Conservation (phyloP, 345 rosid species). For the Murraya koenigii region DNA sequence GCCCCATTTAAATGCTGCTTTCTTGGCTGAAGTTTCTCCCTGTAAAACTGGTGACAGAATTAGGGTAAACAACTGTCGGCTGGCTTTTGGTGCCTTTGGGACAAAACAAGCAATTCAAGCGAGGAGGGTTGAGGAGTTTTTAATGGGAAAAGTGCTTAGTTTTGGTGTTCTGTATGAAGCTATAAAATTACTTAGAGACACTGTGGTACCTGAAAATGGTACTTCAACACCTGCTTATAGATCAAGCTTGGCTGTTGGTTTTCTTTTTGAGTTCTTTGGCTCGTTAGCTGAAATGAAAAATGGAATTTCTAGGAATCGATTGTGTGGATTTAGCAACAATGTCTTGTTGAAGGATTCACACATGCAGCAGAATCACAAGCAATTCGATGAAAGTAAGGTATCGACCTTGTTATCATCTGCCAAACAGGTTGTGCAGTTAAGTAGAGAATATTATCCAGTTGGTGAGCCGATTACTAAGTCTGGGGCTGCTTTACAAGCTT, state of each 20-base stretch:
- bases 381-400: constrained; percentile 15
- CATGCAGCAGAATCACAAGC: constrained; percentile 8
- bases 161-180: constrained; percentile 51
- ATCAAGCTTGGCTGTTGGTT: constrained; percentile 76
- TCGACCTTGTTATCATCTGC: constrained; percentile 52
- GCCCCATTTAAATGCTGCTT: constrained; percentile 77
- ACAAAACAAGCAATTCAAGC: constrained; percentile 72
- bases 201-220: constrained; percentile 55
- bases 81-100: constrained; percentile 86
- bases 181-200: constrained; percentile 40
- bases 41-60: constrained; percentile 34
- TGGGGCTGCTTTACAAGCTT: constrained; percentile 77
- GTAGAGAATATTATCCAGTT: constrained; percentile 55
- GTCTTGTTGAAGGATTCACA: constrained; percentile 11
- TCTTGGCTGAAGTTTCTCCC: constrained; percentile 56
- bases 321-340: constrained; percentile 12
- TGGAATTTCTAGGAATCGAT: constrained; percentile 10
- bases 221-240: constrained; percentile 45
- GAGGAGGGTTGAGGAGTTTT: constrained; percentile 51
- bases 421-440: constrained; percentile 52
- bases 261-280: constrained; percentile 60
- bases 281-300: constrained; percentile 30
- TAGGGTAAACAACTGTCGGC: constrained; percentile 41
- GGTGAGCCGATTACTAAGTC: constrained; percentile 63
- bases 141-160: constrained; percentile 54